Base-by-base conservation (phyloP, 805 yeast species). In the Metschnikowia kunwiensis region DNA sequence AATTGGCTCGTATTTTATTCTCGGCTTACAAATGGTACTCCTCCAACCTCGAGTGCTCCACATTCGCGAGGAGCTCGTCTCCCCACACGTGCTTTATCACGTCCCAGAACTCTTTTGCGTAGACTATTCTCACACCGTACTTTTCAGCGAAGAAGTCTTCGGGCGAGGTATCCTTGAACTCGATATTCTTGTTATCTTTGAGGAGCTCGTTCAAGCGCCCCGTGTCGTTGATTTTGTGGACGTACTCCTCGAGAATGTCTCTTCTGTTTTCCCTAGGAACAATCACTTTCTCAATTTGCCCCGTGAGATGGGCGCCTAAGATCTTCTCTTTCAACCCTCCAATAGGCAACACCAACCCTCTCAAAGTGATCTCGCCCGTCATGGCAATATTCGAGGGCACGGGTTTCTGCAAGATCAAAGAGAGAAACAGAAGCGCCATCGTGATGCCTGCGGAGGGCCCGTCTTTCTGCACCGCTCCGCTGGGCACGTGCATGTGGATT, bases 331-430 rank as follows among this genome's bases (percentile, higher is more conserved):
- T 74, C 18, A 85, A 69, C 0, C 95, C 95, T 5, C 95, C 95
- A 47, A 86, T 85, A 6, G 89, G 89, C 29, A 86, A 64, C 0
- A 86, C 82, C 47, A 80, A 69, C 5, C 95, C 95, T 27, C 91
- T 63, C 4, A 86, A 68, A 0, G 93, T 83, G 42, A 85, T 80
- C 57, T 85, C 95, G 5, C 95, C 95, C 1, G 95, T 86, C 93
- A 86, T 82, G 33, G 94, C 94, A 32, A 82, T 63, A 33, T 66
- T 62, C 10, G 54, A 50, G 0, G 72, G 69, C 5, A 71, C 70
- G 1, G 74, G 72, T 33, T 61, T 68, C 34, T 68, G 65, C 24
- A 71, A 50, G 5, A 69, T 47, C 36, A 71, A 54, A 1, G 75
- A 70, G 21, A 71, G 54, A 35, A 71, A 67, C 63, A 64, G 67